Percentiles rank a stretch among this genome's conserved stretches.
Evolutionary conservation across 768 basidiomycete species (phyloP).

Genomic region (Hemileccinum rubropunctum): DNA sequence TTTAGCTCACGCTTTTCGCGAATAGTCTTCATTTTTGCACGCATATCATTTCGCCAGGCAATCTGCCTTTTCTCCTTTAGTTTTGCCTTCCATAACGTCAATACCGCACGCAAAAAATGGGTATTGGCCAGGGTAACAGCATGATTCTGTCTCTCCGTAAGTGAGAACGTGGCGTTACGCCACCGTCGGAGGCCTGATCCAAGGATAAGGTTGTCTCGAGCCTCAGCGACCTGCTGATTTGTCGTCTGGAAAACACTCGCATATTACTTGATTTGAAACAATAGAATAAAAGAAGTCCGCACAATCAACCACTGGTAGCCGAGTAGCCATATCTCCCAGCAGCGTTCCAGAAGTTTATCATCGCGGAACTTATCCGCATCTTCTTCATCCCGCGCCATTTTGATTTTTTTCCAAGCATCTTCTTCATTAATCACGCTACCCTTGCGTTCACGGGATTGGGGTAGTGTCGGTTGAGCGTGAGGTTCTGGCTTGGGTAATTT

Average conservation of each 20-base stretch:
- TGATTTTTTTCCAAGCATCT: constrained; percentile 76
- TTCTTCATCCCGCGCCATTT: constrained; percentile 65
- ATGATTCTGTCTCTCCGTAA: constrained; percentile 39
- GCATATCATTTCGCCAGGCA: constrained; percentile 69
- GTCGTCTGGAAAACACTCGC: constrained; percentile 52
- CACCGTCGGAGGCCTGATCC: constrained; percentile 60
- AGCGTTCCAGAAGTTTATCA: constrained; percentile 62
- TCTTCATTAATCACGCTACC: constrained; percentile 61
- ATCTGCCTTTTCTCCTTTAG: constrained; percentile 54
- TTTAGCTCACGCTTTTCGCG: constrained; percentile 54
- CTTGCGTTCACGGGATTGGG: constrained; percentile 38
- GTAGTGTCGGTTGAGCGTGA: constrained; percentile 14
- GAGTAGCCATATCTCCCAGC: constrained; percentile 74
- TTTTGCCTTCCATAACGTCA: constrained; percentile 54
- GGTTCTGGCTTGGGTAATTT: constrained; percentile 27
- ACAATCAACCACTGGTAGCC: constrained; percentile 74
- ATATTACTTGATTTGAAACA: constrained; percentile 14
- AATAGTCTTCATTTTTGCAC: constrained; percentile 60
- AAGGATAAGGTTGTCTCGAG: constrained; percentile 63
- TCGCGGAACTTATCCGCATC: constrained; percentile 68
- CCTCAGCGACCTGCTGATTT: constrained; percentile 61
- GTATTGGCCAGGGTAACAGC: constrained; percentile 44
- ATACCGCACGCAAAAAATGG: constrained; percentile 40
- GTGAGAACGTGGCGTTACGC: constrained; percentile 42
- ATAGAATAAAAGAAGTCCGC: constrained; percentile 31